Base-by-base conservation (phyloP, 805 yeast species). In the Myxozyma sirexii region DNA sequence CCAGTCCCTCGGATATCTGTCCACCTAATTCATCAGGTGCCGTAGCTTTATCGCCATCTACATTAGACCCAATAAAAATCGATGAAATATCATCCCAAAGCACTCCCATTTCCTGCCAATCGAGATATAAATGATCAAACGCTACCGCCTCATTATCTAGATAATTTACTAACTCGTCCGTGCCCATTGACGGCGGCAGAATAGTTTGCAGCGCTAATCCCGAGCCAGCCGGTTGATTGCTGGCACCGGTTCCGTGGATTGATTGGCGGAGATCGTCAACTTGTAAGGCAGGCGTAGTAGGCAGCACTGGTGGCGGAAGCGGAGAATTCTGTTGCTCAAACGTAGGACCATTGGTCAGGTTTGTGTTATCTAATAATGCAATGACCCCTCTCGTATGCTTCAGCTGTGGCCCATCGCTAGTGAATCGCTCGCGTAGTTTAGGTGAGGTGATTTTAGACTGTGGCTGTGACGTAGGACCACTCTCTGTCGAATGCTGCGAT, bases 141-240 rank as follows among this genome's bases (percentile, higher is more conserved):
- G 66, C 66, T 15, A 62, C 66, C 15, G 65, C 54, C 17, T 62
- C 66, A 46, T 62, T 62, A 45, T 62, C 66, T 4, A 62, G 46
- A 29, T 27, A 62, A 21, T 56, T 49, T 2, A 62, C 64, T 3
- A 62, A 39, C 50, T 62, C 66, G n/a, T 62, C 66, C 19, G 66
- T 60, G 26, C 59, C 66, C 59, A 62, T 61, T n/a, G 54, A 48
- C 13, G 44, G 27, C 7, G 53, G 53, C 4, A 37, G 13, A 13
- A 48, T 24, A 10, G 43, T 5, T 48, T 12, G 31, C 21, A 35
- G 31, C 2, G 53, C 33, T 3, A 43, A 47, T 4, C n/a, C 41
- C 13, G 37, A 7, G 12, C 23, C 19, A 1, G 37, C 15, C 15
- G 37, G 13, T 12, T 15, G 33, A 8, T 15, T 19, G 12, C n/a